Evolutionary conservation across 441 rosid genomes (phyloP), one percentile per base, ranked within the genome.

Genomic region (Eruca vesicaria): DNA sequence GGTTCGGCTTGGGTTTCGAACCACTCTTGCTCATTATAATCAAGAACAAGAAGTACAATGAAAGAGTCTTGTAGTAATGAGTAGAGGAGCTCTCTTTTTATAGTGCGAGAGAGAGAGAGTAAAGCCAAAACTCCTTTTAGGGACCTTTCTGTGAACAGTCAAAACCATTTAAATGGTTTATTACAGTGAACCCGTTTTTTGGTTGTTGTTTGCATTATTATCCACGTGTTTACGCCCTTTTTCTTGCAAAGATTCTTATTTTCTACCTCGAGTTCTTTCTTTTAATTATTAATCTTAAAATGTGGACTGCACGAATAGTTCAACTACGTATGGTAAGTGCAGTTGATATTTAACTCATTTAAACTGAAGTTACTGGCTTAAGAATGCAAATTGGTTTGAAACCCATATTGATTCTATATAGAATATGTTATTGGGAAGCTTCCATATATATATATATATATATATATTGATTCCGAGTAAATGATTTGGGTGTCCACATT

Each of bases 21-120:
- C 88, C 85, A 87, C 82, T 88, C 11, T 50, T 26, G 36, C 35
- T n/a, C n/a, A n/a, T n/a, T n/a, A n/a, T n/a, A n/a, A n/a, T n/a
- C n/a, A n/a, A n/a, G n/a, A n/a, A n/a, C n/a, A n/a, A n/a, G n/a
- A n/a, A n/a, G n/a, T n/a, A n/a, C n/a, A n/a, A n/a, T n/a, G 63
- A 18, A 77, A 10, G 68, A 26, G 55, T 31, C 16, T 26, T 71
- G 71, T 69, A 66, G 71, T 70, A 6, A 69, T 63, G 10, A 76
- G 26, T 71, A 76, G 73, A 32, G 21, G 68, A 62, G 52, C 11
- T 48, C 0, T 29, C 20, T 36, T 59, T 67, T 56, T 59, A 21
- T 36, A 56, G 71, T 12, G 20, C n/a, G n/a, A n/a, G n/a, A 21
- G 53, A 31, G 33, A 63, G 32, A 23, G 20, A 38, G 20, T 74